Percentiles rank a stretch among this genome's conserved stretches.
phyloP scores from a whole-genome alignment of 1,284 basidiomycete species.

The Volvariella surrecta region DNA sequence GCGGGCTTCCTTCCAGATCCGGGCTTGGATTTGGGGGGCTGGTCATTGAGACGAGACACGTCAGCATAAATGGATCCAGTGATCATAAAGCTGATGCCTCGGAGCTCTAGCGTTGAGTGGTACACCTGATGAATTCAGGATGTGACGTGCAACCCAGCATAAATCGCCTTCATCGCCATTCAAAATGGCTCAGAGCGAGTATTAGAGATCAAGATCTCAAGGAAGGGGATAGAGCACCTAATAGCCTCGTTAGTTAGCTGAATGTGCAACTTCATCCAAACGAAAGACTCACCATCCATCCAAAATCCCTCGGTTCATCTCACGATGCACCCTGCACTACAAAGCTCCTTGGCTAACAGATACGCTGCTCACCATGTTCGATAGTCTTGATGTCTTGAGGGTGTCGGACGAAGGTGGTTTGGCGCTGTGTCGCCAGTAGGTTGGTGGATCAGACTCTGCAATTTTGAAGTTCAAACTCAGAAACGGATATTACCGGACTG shows the following conservation, averaged over 20 bases:
- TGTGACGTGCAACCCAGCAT: too few relatives aligned
- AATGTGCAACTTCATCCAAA: constrained; percentile 27
- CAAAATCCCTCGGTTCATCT: constrained; percentile 15
- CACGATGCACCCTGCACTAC: constrained; percentile 21
- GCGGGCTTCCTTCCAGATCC: constrained; percentile 75
- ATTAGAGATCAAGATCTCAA: constrained; percentile 8
- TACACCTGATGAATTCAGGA: too few relatives aligned
- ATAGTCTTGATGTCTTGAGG: constrained; percentile 25
- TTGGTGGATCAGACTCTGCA: neutral
- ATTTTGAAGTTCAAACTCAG: constrained; percentile 5
- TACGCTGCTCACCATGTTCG: constrained; percentile 37
- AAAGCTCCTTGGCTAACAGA: constrained; percentile 27
- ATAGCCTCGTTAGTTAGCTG: neutral
- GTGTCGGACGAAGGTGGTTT: constrained; percentile 5
- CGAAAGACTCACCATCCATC: constrained; percentile 49
- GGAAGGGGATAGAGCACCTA: constrained; percentile 12
- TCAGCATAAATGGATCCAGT: constrained; percentile 31
- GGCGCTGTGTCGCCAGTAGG: constrained; percentile 11
- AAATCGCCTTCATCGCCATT: too few relatives aligned
- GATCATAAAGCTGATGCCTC: too few relatives aligned
- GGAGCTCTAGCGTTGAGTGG: too few relatives aligned
- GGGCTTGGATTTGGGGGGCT: constrained; percentile 65
- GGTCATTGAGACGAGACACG: constrained; percentile 83
- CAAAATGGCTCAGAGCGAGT: constrained; percentile 8
- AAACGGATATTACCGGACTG: neutral